Base-by-base conservation (phyloP, 2,329 filamentous ascomycete species). In the Paraphoma chrysanthemicola region DNA sequence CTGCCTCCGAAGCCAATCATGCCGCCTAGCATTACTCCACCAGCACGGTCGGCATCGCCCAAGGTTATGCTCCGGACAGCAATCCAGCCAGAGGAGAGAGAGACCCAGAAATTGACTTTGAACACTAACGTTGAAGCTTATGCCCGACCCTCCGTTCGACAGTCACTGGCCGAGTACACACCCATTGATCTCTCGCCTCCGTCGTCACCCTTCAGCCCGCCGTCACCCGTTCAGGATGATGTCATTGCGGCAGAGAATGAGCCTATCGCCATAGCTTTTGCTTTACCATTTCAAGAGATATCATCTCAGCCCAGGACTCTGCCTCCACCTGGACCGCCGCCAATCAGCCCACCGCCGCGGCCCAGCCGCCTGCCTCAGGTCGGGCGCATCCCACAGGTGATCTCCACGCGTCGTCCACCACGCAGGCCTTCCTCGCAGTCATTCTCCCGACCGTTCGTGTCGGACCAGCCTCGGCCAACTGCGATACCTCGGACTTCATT, bases 301-400 rank as follows among this genome's bases (percentile, higher is more conserved):
- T 42, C 52, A 38, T 44, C n/a, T 44, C 54, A 45, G 44, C 60
- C 18, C 51, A 64, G 16, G 44, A 42, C 23, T n/a, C 44, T 66
- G 12, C 56, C 77, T 1, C 67, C 69, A 47, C 73, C 61, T 53
- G 61, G 60, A 5, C 62, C 65, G 17, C 64, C 67, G 6, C 65
- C 74, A n/a, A 44, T 59, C 9, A 67, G 58, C 45, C 69, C 71
- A 17, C 68, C 77, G 17, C 76, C 77, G 38, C 79, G 78, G 9
- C 86, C 86, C 9, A 91, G 87, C 70, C 85, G 93, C 53, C 80
- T 96, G 16, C 87, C 88, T 29, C 92, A 94, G 64, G 88, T 97
- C 45, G 93, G 93, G 8, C 87, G 93, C 14, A 97, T 97, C 49
- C 93, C 93, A 8, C 88, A 88, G 67, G 92, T 97, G 4, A 82